These are phyloP conservation scores for Nidula niveotomentosa DNA, from an alignment of 1,284 basidiomycete genomes.

Conservation along the genomic window DNA sequence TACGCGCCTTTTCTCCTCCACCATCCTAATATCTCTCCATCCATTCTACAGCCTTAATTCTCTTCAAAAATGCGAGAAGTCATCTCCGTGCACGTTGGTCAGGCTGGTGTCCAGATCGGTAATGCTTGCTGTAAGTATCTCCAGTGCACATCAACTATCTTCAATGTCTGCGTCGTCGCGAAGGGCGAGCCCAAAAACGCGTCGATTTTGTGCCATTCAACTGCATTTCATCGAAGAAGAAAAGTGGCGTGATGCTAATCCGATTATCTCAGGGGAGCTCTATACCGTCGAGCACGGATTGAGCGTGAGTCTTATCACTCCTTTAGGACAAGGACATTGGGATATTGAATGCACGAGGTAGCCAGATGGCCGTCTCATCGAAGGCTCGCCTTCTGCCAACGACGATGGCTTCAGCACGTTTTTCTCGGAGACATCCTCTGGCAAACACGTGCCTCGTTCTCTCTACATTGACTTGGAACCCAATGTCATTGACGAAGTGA, in stretches of 20 bases:
- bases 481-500: slow-evolving; percentile 95
- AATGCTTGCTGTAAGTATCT: slow-evolving; percentile 87
- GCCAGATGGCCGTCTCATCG: slow-evolving; percentile 90
- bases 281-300: slow-evolving; percentile 98
- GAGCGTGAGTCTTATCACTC: slow-evolving; percentile 59
- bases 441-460: slow-evolving; percentile 97
- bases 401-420: slow-evolving; percentile 97
- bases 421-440: slow-evolving; percentile 89
- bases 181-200: slow-evolving; percentile 16
- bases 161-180: slow-evolving; percentile 22
- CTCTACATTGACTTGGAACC: slow-evolving; percentile 98
- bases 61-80: slow-evolving; percentile 78
- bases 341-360: slow-evolving; percentile 25
- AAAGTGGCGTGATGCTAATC: slow-evolving; percentile 39
- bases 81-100: slow-evolving; percentile 93
- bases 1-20: slow-evolving; percentile 16
- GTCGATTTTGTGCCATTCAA: slow-evolving; percentile 14
- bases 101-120: slow-evolving; percentile 96
- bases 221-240: slow-evolving; percentile 9
- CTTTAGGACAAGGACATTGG: background rate
- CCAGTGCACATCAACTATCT: slow-evolving; percentile 3
- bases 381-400: slow-evolving; percentile 70
- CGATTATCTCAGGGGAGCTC: slow-evolving; percentile 54
- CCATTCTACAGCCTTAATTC: slow-evolving; percentile 8
- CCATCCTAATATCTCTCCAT: slow-evolving; percentile 13